phyloP scores from a whole-genome alignment of 2,329 filamentous ascomycete genomes.

The Alternaria arbusti region DNA sequence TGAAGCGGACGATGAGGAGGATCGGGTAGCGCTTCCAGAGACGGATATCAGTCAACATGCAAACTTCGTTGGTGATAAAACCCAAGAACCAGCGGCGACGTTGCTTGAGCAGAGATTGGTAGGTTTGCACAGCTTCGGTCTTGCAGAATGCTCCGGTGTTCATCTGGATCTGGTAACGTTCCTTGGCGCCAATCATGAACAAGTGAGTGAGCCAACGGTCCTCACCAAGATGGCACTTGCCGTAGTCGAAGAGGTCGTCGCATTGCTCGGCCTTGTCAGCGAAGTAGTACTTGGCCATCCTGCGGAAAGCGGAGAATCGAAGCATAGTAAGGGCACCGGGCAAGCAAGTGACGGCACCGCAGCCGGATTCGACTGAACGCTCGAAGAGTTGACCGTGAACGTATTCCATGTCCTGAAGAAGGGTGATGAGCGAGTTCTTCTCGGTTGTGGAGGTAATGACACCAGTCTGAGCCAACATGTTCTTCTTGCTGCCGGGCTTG shows the following conservation, averaged over 20 bases:
- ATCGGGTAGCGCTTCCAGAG: constrained; percentile 92
- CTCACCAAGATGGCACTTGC: constrained; percentile 92
- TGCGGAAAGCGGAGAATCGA: constrained; percentile 92
- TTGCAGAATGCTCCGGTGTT: constrained; percentile 98
- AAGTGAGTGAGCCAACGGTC: constrained; percentile 97
- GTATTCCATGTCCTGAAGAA: constrained; percentile 98
- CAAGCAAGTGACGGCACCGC: constrained; percentile 91
- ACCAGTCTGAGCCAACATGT: constrained; percentile 97
- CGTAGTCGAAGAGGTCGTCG: constrained; percentile 94
- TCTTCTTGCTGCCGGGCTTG: constrained; percentile 86
- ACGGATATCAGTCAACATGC: constrained; percentile 94
- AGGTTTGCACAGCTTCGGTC: constrained; percentile 93
- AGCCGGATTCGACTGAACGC: constrained; percentile 91
- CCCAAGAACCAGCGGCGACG: constrained; percentile 95
- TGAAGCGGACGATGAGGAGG: constrained; percentile 83
- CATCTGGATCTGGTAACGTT: constrained; percentile 95
- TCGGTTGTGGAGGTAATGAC: constrained; percentile 94
- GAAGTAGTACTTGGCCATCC: constrained; percentile 99
- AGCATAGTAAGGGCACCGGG: constrained; percentile 95
- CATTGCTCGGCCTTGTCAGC: constrained; percentile 95
- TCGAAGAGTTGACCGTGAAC: constrained; percentile 97
- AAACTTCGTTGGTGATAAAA: constrained; percentile 97
- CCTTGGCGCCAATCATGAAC: constrained; percentile 96
- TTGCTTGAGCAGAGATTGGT: constrained; percentile 86
- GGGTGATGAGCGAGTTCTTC: constrained; percentile 85